Percentiles rank a stretch among this genome's conserved stretches.
These are phyloP conservation scores for Panus rudis DNA, from an alignment of 768 basidiomycete genomes.

Conservation along the genomic window DNA sequence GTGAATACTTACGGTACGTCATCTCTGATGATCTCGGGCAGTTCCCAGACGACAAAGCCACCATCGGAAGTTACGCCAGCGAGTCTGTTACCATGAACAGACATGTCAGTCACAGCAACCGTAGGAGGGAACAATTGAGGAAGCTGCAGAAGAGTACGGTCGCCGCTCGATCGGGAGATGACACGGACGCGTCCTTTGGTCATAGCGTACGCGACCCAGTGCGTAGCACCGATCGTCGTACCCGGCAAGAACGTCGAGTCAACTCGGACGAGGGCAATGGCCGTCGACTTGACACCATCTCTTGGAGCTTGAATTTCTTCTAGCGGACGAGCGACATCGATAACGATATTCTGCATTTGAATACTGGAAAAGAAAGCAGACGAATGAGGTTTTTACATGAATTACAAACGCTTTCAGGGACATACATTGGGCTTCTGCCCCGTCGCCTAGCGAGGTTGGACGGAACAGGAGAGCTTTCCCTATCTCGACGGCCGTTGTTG, in stretches of 20 bases:
- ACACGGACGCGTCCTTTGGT: slow-evolving; percentile 83
- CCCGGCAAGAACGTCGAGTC: slow-evolving; percentile 80
- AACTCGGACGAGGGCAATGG: slow-evolving; percentile 83
- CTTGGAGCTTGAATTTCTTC: slow-evolving; percentile 70
- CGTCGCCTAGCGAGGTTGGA: slow-evolving; percentile 36
- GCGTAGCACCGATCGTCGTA: slow-evolving; percentile 83
- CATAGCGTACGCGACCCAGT: slow-evolving; percentile 93
- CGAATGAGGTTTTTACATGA: background rate
- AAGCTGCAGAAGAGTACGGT: slow-evolving; percentile 78
- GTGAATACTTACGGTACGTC: slow-evolving; percentile 66
- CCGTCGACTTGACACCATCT: slow-evolving; percentile 81
- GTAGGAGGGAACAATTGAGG: slow-evolving; percentile 49
- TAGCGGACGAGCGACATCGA: slow-evolving; percentile 68
- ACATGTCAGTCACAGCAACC: slow-evolving; percentile 78
- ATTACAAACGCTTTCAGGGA: background rate
- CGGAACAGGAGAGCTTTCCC: slow-evolving; percentile 65
- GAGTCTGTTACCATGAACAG: slow-evolving; percentile 73
- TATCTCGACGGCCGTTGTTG: slow-evolving; percentile 55
- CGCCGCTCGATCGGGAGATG: slow-evolving; percentile 82
- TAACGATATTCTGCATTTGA: slow-evolving; percentile 60
- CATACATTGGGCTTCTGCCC: slow-evolving; percentile 53
- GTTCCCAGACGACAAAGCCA: slow-evolving; percentile 84
- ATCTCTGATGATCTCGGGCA: slow-evolving; percentile 77
- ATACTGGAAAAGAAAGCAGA: slow-evolving; percentile 30
- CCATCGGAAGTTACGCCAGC: slow-evolving; percentile 86